These are phyloP conservation scores for Pythium aristosporum DNA, from an alignment of 352 stramenopile genomes.

Conservation along the genomic window DNA sequence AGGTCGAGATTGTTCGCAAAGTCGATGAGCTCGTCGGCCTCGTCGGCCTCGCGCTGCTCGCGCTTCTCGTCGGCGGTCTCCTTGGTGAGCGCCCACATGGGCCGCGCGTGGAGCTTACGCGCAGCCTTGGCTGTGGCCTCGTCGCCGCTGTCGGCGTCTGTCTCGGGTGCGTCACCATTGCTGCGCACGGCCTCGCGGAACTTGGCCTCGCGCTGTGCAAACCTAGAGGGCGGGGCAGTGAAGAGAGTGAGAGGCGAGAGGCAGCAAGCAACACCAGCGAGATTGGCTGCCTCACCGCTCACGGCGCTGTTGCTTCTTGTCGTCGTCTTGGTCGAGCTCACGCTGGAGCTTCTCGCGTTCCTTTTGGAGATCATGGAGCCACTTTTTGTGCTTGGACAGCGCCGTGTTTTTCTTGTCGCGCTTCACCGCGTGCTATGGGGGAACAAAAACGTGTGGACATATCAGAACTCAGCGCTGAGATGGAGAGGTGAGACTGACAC, in stretches of 20 bases:
- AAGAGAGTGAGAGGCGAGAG: neutral
- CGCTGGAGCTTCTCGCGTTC: slow-evolving; percentile 84
- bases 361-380: slow-evolving; percentile 92
- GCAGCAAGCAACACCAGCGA: neutral
- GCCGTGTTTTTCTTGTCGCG: slow-evolving; percentile 91
- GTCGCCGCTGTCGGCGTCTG: slow-evolving; percentile 20
- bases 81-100: slow-evolving; percentile 93
- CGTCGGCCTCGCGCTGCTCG: slow-evolving; percentile 67
- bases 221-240: slow-evolving; percentile 28
- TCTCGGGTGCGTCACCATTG: slow-evolving; percentile 27
- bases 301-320: slow-evolving; percentile 59
- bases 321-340: slow-evolving; percentile 74
- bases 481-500: slow-evolving; percentile 10
- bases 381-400: slow-evolving; percentile 92
- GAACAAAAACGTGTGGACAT: neutral
- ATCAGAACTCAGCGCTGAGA: slow-evolving; percentile 8
- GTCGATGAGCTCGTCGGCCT: slow-evolving; percentile 90
- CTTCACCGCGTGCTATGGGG: slow-evolving; percentile 64
- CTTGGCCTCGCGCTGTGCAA: slow-evolving; percentile 75
- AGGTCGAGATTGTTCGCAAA: slow-evolving; percentile 94
- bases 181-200: slow-evolving; percentile 60
- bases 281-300: slow-evolving; percentile 36
- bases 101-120: slow-evolving; percentile 37
- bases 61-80: slow-evolving; percentile 75
- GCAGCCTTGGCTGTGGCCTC: slow-evolving; percentile 24